phyloP scores from a whole-genome alignment of 129 eudicot species.

The Gnaphalium uliginosum region DNA sequence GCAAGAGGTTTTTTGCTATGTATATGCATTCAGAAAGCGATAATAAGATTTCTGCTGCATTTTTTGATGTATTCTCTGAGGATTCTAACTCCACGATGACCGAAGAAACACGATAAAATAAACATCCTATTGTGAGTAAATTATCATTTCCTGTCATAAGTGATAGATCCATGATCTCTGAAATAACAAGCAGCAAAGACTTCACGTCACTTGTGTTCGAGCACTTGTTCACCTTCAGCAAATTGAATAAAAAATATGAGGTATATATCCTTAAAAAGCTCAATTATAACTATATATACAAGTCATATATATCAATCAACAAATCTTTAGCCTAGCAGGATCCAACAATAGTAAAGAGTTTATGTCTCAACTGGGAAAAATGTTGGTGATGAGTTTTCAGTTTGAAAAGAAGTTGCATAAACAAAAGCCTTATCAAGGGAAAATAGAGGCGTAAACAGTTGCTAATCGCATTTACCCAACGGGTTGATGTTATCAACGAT shows the following conservation, averaged over 20 bases:
- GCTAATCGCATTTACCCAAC: too few relatives aligned
- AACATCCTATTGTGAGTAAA: slow-evolving; percentile 52
- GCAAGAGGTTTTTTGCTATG: slow-evolving; percentile 36
- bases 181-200: slow-evolving; percentile 49
- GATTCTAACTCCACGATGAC: slow-evolving; percentile 47
- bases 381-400: too few relatives aligned
- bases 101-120: slow-evolving; percentile 52
- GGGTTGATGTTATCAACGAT: neutral
- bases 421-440: too few relatives aligned
- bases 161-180: slow-evolving; percentile 46
- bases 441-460: too few relatives aligned
- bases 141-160: slow-evolving; percentile 33
- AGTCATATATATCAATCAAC: neutral
- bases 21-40: slow-evolving; percentile 38
- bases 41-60: slow-evolving; percentile 29
- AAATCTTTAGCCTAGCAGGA: too few relatives aligned
- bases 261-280: neutral
- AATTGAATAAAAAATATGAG: neutral
- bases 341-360: too few relatives aligned
- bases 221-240: slow-evolving; percentile 37
- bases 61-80: slow-evolving; percentile 28
- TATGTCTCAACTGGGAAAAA: too few relatives aligned
- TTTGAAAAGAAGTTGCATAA: too few relatives aligned
- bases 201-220: slow-evolving; percentile 34
- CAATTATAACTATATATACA: neutral